These are phyloP conservation scores for Selenicereus undatus DNA, from an alignment of 148 eudicot genomes.

Conservation along the genomic window DNA sequence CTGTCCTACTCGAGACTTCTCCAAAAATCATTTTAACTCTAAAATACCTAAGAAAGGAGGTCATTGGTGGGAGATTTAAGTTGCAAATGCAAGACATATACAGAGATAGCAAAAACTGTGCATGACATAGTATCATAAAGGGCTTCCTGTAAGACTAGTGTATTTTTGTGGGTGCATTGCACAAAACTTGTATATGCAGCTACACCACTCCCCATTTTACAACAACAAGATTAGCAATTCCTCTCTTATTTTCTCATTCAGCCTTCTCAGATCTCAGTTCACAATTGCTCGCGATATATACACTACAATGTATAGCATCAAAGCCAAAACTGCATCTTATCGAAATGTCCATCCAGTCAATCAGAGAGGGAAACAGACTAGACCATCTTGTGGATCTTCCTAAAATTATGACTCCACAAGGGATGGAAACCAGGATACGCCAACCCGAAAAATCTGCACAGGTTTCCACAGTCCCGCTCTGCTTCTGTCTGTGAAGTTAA, in stretches of 20 bases:
- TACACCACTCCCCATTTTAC: not conserved
- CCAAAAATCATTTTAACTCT: too few species aligned
- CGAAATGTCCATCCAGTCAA: not conserved
- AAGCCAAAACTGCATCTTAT: not conserved
- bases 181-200: too few species aligned
- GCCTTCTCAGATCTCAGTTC: not conserved
- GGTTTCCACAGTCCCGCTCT: slow-evolving; percentile 66
- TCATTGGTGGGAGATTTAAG: too few species aligned
- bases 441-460: slow-evolving; percentile 70
- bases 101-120: too few species aligned
- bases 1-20: too few species aligned
- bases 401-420: slow-evolving; percentile 47
- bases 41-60: too few species aligned
- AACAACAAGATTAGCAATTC: not conserved
- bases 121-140: too few species aligned
- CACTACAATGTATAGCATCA: not conserved
- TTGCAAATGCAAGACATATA: too few species aligned
- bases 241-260: not conserved
- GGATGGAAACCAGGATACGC: slow-evolving; percentile 34
- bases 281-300: not conserved
- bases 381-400: slow-evolving; percentile 53
- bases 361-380: slow-evolving; percentile 9
- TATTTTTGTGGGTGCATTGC: too few species aligned
- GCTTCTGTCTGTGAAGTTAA: slow-evolving; percentile 53
- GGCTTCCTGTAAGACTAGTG: too few species aligned